Conservation (phyloP, 208 protist species). For the Wallacemonas rigidus region DNA sequence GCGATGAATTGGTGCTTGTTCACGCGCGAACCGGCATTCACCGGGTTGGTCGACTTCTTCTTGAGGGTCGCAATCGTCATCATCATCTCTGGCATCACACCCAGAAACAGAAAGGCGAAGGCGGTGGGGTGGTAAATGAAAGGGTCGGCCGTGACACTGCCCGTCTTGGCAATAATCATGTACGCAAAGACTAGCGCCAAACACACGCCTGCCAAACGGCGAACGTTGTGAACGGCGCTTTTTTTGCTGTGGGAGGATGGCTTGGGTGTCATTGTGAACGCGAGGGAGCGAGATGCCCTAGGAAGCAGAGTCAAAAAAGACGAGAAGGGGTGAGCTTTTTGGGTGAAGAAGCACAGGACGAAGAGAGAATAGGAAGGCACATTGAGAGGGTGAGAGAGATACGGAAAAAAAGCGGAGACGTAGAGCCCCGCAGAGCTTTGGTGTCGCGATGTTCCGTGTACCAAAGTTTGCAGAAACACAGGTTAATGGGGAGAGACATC, state of each 20-base stretch:
- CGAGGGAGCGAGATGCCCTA: neutral
- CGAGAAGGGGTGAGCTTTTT: too few species aligned
- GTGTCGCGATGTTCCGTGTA: too few species aligned
- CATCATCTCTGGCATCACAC: constrained; percentile 52
- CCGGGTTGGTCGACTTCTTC: constrained; percentile 11
- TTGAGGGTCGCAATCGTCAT: constrained; percentile 32
- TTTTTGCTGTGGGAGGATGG: neutral
- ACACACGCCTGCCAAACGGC: constrained; percentile 17
- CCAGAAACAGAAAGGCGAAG: constrained; percentile 49
- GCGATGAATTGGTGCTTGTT: constrained; percentile 41
- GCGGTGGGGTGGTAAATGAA: constrained; percentile 64
- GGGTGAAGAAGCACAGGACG: too few species aligned
- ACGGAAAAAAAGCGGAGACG: too few species aligned
- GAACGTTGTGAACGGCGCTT: constrained; percentile 16
- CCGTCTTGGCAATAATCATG: constrained; percentile 14
- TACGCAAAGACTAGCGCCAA: constrained; percentile 20
- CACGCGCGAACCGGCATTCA: neutral
- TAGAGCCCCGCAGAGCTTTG: too few species aligned
- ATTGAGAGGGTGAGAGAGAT: too few species aligned
- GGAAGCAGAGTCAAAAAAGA: neutral
- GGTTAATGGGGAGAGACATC: too few species aligned
- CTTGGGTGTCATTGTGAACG: neutral
- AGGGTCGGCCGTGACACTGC: constrained; percentile 20
- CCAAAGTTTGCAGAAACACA: too few species aligned
- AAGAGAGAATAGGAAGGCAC: too few species aligned